A percentile compares a stretch with the other conserved stretches of the same genome.
These are phyloP conservation scores for Dillenia turbinata DNA, from an alignment of 164 flowering plant species.

Conservation along the genomic window DNA sequence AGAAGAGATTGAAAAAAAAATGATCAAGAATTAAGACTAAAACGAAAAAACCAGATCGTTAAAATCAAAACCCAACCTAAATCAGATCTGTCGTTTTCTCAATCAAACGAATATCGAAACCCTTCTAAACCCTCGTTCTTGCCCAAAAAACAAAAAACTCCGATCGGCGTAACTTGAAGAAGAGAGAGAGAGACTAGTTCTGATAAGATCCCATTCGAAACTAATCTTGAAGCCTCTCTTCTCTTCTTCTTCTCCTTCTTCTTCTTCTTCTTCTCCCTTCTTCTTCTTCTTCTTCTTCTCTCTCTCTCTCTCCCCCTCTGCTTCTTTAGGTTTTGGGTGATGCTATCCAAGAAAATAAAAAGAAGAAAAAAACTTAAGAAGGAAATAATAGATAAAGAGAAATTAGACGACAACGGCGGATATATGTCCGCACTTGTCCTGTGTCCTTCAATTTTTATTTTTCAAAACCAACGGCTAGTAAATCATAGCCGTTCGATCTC, in stretches of 20 bases:
- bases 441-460: background rate
- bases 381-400: constrained; percentile 17
- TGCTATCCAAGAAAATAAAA: constrained; percentile 1
- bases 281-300: too few species aligned
- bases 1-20: background rate
- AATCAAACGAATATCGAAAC: background rate
- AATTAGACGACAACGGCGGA: constrained; percentile 36
- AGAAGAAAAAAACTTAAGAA: background rate
- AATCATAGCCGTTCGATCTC: constrained; percentile 46
- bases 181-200: constrained; percentile 19
- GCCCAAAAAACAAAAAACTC: background rate
- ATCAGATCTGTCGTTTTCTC: background rate
- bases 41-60: constrained; percentile 13
- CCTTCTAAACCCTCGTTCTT: too few species aligned
- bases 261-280: too few species aligned
- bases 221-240: constrained; percentile 2
- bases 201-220: constrained; percentile 20
- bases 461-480: constrained; percentile 81
- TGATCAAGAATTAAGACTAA: constrained; percentile 5
- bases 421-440: constrained; percentile 37
- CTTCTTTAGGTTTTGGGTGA: constrained; percentile 3
- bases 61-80: background rate
- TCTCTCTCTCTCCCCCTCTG: constrained; percentile 2
- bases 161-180: background rate
- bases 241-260: background rate